These are phyloP conservation scores for Alternaria novae-zelandiae DNA, from an alignment of 2,329 filamentous ascomycete species.

Conservation along the genomic window DNA sequence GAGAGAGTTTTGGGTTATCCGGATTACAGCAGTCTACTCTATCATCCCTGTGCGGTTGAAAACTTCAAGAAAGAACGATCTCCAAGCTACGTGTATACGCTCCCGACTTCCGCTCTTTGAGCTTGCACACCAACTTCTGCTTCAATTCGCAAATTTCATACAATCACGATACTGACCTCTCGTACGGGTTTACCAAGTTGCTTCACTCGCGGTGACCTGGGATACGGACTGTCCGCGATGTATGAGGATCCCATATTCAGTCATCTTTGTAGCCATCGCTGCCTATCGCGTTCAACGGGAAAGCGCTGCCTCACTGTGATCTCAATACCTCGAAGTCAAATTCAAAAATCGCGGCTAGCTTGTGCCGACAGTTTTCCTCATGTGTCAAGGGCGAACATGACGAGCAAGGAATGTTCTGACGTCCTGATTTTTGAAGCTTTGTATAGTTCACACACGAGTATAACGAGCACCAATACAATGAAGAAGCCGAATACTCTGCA, in stretches of 20 bases:
- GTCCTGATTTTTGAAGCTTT: not conserved
- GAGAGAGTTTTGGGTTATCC: not conserved
- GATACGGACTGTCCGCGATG: not conserved
- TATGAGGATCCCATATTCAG: not conserved
- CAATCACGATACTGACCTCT: not conserved
- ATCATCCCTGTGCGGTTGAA: not conserved
- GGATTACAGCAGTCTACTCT: not conserved
- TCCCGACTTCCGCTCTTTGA: not conserved
- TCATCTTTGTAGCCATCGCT: not conserved
- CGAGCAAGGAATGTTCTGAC: not conserved
- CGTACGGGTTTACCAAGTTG: not conserved
- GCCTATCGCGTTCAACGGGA: not conserved
- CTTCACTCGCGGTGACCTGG: not conserved
- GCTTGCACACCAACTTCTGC: not conserved
- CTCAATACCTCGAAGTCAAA: not conserved
- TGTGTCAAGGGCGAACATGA: not conserved
- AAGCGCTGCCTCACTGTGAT: not conserved
- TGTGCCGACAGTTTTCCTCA: not conserved
- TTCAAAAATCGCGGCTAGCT: not conserved
- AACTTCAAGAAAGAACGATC: not conserved
- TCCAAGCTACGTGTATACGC: not conserved
- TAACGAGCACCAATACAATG: not conserved
- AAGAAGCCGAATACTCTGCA: not conserved
- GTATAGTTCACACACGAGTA: not conserved
- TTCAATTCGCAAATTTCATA: not conserved